These are phyloP conservation scores for Exserohilum rostratum DNA, from an alignment of 2,329 filamentous ascomycete genomes.

Conservation along the genomic window DNA sequence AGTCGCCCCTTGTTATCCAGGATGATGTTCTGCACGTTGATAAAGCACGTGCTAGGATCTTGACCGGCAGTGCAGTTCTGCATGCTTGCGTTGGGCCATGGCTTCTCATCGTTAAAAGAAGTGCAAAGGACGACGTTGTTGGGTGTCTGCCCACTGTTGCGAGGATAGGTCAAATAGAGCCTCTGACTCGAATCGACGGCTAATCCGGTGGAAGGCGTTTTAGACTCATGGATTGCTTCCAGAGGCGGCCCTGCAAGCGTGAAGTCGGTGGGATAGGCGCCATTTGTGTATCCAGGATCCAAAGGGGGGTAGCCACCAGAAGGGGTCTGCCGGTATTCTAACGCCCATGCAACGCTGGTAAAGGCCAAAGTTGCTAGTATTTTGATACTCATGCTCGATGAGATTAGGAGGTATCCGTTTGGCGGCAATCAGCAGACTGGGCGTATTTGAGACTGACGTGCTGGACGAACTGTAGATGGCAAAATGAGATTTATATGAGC, in stretches of 20 bases:
- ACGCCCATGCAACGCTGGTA: not conserved
- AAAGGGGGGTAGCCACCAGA: conserved; percentile 18
- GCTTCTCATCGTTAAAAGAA: conserved; percentile 47
- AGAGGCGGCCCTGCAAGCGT: conserved; percentile 44
- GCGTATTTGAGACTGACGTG: not conserved
- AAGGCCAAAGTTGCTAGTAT: not conserved
- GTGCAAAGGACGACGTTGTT: conserved; percentile 50
- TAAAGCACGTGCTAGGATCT: conserved; percentile 51
- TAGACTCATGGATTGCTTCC: conserved; percentile 49
- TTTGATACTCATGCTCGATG: not conserved
- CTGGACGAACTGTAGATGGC: not conserved
- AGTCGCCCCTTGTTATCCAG: conserved; percentile 48
- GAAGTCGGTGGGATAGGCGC: conserved; percentile 45
- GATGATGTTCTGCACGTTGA: conserved; percentile 55
- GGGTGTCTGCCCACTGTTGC: conserved; percentile 46
- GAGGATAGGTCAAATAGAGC: conserved; percentile 53
- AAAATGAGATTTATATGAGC: not conserved
- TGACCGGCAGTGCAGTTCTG: conserved; percentile 50
- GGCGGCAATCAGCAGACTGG: not conserved
- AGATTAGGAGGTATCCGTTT: not conserved
- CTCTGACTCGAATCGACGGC: conserved; percentile 48
- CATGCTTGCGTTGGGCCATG: conserved; percentile 50
- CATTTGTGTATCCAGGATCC: conserved; percentile 18
- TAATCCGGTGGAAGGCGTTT: conserved; percentile 47
- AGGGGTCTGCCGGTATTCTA: conserved; percentile 16